These are phyloP conservation scores for Diaporthe sp. DNA, from an alignment of 2,329 filamentous ascomycete genomes.

Conservation along the genomic window DNA sequence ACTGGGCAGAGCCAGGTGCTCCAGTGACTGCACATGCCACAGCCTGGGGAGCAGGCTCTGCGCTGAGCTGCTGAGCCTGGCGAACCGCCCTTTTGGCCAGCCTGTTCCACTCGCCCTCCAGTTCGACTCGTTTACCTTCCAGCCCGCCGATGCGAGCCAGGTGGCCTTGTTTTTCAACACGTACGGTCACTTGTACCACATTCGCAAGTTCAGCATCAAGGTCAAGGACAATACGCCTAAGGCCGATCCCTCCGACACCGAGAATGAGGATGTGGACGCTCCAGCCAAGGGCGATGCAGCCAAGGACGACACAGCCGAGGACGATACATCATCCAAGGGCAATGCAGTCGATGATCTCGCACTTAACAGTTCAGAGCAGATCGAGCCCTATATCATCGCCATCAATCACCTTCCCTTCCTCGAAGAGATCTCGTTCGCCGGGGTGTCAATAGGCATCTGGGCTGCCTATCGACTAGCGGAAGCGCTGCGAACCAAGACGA, in stretches of 20 bases:
- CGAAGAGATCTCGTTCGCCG: not conserved
- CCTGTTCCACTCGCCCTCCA: not conserved
- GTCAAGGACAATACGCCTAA: not conserved
- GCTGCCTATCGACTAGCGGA: not conserved
- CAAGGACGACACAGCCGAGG: not conserved
- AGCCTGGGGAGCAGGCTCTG: not conserved
- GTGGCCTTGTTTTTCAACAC: conserved; percentile 1
- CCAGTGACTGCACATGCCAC: not conserved
- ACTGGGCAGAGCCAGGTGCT: not conserved
- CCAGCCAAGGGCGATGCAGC: too few relatives aligned
- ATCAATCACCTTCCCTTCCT: not conserved
- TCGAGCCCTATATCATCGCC: not conserved
- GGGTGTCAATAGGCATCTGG: not conserved
- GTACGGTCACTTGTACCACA: not conserved
- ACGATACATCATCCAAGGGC: too few relatives aligned
- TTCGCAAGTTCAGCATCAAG: not conserved
- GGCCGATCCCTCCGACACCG: too few relatives aligned
- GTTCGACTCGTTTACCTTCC: not conserved
- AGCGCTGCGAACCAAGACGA: conserved; percentile 1
- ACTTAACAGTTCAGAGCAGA: not conserved
- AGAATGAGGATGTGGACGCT: too few relatives aligned
- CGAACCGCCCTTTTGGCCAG: not conserved
- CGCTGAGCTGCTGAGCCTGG: not conserved
- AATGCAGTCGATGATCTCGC: not conserved
- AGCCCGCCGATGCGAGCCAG: not conserved